Conservation (phyloP, 179 eudicot genomes). For the Spinacia oleracea region DNA sequence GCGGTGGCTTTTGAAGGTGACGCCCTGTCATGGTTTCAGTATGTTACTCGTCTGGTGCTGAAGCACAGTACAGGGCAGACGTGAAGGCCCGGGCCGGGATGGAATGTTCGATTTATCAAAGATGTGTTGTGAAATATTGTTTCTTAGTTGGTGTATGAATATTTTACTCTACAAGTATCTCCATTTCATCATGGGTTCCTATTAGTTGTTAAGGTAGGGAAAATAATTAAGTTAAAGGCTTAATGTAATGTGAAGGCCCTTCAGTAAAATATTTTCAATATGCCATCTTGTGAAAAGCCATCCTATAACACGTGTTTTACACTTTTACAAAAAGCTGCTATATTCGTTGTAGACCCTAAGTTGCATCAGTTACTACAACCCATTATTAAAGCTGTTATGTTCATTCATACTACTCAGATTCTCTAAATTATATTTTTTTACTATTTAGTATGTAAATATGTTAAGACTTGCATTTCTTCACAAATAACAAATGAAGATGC, state of each 20-base stretch:
- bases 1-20: too few species aligned
- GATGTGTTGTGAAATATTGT: not conserved
- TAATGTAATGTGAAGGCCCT: too few species aligned
- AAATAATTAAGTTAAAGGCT: too few species aligned
- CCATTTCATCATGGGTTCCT: not conserved
- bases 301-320: not conserved
- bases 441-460: not conserved
- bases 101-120: too few species aligned
- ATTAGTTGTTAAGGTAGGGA: not conserved
- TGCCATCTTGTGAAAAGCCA: not conserved
- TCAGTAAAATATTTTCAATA: not conserved
- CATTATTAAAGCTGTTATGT: not conserved
- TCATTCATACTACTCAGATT: not conserved
- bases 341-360: not conserved
- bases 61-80: too few species aligned
- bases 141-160: not conserved
- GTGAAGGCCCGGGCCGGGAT: too few species aligned
- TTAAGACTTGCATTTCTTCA: not conserved
- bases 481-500: not conserved
- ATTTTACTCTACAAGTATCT: not conserved
- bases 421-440: not conserved
- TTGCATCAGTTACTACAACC: not conserved
- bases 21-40: too few species aligned
- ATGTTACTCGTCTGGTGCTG: too few species aligned
- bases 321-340: not conserved